phyloP scores from a whole-genome alignment of 805 yeast genomes.

The Cyberlindnera mississippiensis region DNA sequence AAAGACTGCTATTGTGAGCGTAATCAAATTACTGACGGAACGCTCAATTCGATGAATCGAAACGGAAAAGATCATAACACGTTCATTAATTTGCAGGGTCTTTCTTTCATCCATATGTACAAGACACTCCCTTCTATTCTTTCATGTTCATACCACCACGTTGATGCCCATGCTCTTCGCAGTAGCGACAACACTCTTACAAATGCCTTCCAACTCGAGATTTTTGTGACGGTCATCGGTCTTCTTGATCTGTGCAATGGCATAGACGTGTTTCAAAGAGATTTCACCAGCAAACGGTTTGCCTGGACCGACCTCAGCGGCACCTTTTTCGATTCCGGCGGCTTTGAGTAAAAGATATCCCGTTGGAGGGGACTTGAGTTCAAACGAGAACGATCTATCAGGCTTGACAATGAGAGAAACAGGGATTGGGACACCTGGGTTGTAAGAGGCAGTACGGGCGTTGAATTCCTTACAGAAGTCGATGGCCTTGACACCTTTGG shows the following conservation, averaged over 20 bases:
- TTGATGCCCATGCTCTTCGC: slow-evolving; percentile 88
- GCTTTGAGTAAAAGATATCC: slow-evolving; percentile 81
- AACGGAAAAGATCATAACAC: too few species aligned
- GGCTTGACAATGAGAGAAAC: slow-evolving; percentile 81
- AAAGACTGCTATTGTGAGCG: too few species aligned
- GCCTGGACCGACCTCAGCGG: slow-evolving; percentile 53
- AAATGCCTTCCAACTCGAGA: slow-evolving; percentile 67
- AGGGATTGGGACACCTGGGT: slow-evolving; percentile 88
- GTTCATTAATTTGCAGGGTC: too few species aligned
- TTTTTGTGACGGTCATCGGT: slow-evolving; percentile 76
- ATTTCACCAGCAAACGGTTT: slow-evolving; percentile 58
- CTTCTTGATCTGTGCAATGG: slow-evolving; percentile 90
- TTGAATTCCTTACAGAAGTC: slow-evolving; percentile 98
- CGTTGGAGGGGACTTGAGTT: slow-evolving; percentile 87
- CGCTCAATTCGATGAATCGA: too few species aligned
- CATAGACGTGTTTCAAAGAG: slow-evolving; percentile 86
- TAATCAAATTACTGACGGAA: too few species aligned
- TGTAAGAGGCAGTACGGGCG: slow-evolving; percentile 87
- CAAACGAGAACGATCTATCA: slow-evolving; percentile 87
- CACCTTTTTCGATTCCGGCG: slow-evolving; percentile 76
- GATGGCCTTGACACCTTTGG: slow-evolving; percentile 97
- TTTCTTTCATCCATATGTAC: too few species aligned
- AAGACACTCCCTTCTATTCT: too few species aligned
- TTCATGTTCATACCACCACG: slow-evolving; percentile 61
- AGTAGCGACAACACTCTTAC: slow-evolving; percentile 78